These are phyloP conservation scores for Podospora appendiculata DNA, from an alignment of 495 filamentous ascomycete species.

Conservation along the genomic window DNA sequence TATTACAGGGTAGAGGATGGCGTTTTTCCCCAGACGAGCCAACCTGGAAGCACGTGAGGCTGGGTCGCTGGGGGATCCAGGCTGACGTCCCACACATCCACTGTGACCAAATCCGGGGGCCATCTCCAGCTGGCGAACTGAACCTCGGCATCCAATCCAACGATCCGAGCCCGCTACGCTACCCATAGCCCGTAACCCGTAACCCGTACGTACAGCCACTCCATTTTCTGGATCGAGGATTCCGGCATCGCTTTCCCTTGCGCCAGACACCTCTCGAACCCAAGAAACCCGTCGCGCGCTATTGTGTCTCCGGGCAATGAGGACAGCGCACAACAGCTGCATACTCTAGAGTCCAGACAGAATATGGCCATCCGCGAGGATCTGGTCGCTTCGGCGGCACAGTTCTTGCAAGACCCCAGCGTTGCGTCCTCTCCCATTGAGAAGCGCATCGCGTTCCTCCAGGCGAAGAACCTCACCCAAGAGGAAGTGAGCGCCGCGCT, in stretches of 20 bases:
- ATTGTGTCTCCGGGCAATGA: background rate
- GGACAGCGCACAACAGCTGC: background rate
- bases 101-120: background rate
- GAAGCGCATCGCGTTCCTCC: slow-evolving; percentile 84
- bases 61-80: too few species aligned
- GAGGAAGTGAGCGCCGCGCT: slow-evolving; percentile 88
- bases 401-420: slow-evolving; percentile 80
- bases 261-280: background rate
- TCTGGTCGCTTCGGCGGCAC: slow-evolving; percentile 65
- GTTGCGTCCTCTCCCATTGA: slow-evolving; percentile 87
- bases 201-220: too few species aligned
- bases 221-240: background rate
- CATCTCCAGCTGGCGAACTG: background rate
- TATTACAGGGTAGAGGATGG: too few species aligned
- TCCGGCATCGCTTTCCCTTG: background rate
- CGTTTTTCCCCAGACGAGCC: too few species aligned
- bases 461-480: slow-evolving; percentile 94
- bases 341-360: slow-evolving; percentile 7
- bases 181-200: too few species aligned
- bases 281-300: background rate
- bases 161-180: background rate
- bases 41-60: too few species aligned
- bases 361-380: slow-evolving; percentile 77
- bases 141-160: background rate
- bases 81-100: too few species aligned